Base-by-base conservation (phyloP, 1,284 basidiomycete genomes). In the Cryptococcus sp. region DNA sequence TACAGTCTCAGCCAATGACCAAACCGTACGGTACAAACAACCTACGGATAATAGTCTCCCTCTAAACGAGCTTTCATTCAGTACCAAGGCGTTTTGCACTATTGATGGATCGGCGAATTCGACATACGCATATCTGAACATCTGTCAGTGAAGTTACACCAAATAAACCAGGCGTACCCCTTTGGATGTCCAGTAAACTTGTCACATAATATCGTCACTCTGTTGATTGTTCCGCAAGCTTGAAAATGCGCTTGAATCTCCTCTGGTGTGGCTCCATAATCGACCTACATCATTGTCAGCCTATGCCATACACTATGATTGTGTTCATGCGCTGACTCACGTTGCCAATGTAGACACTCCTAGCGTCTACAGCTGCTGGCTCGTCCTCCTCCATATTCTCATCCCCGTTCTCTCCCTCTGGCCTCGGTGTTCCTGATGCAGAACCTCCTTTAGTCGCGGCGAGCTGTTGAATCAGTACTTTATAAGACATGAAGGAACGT, bases 131-230 rank as follows among this genome's bases (percentile, higher is more conserved):
- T 90, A 99, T 48, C 93, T 96, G 44, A 5, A 33, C 42, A 8
- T 33, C 14, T 32, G 36, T 49, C n/a, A 50, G 49, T n/a, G 37
- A 14, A 7, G 23, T 13, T 34, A 13, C n/a, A 14, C 35, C 8
- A 10, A 32, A 50, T 6, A 30, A 11, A 49, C 15, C 23, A 13
- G 30, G 49, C 14, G 46, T 56, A 94, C 90, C 95, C 96, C 85
- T 98, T 98, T 43, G 96, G 95, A 80, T 98, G 95, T 46, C 96
- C 96, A 14, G 95, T 98, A 77, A 97, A 98, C 80, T 98, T 98
- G 83, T 99, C 96, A 77, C 96, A 98, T 32, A 98, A 84, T 70
- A 99, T 99, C 0, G 96, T 99, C 50, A 99, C 93, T 66, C 96
- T 86, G 80, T 99, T 98, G 77, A 99, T 98, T 23, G 90, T 94